Evolutionary conservation across 495 filamentous ascomycete species (phyloP).

Genomic region (Penicillium verhagenii): DNA sequence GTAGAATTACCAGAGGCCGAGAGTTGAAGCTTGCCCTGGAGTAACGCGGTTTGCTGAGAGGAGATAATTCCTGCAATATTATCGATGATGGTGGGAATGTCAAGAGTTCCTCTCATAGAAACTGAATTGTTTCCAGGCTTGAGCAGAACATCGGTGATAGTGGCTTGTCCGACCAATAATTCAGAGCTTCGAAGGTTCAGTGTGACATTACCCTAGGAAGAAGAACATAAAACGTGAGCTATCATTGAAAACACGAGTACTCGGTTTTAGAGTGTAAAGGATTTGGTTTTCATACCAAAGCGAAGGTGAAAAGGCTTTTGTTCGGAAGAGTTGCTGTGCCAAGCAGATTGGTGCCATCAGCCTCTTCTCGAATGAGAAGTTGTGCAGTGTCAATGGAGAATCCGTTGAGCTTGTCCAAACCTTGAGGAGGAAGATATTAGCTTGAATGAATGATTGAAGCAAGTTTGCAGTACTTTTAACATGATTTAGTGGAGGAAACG

Average conservation of each 20-base stretch:
- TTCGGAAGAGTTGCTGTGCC: conserved; percentile 43
- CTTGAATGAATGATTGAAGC: no score
- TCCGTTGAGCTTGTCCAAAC: conserved; percentile 41
- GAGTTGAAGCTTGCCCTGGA: conserved; percentile 38
- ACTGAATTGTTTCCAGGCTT: conserved; percentile 47
- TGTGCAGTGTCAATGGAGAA: conserved; percentile 43
- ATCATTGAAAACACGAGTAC: no score
- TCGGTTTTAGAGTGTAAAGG: no score
- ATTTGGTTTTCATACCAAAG: conserved; percentile 27
- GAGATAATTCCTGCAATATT: conserved; percentile 39
- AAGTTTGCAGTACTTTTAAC: no score
- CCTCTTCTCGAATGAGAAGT: conserved; percentile 36
- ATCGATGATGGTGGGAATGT: conserved; percentile 23
- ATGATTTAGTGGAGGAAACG: no score
- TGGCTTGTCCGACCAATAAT: conserved; percentile 38
- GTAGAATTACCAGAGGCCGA: conserved; percentile 42
- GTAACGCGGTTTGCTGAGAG: conserved; percentile 29
- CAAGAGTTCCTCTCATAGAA: conserved; percentile 29
- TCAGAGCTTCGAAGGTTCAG: conserved; percentile 41
- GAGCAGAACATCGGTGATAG: conserved; percentile 39
- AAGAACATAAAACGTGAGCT: neutral
- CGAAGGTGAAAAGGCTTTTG: conserved; percentile 44
- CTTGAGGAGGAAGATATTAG: conserved; percentile 5
- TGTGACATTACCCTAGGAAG: conserved; percentile 39
- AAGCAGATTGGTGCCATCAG: conserved; percentile 34